A percentile compares a stretch with the other conserved stretches of the same genome.
These are phyloP conservation scores for Gastrolobium bilobum DNA, from an alignment of 306 rosid species.

Conservation along the genomic window DNA sequence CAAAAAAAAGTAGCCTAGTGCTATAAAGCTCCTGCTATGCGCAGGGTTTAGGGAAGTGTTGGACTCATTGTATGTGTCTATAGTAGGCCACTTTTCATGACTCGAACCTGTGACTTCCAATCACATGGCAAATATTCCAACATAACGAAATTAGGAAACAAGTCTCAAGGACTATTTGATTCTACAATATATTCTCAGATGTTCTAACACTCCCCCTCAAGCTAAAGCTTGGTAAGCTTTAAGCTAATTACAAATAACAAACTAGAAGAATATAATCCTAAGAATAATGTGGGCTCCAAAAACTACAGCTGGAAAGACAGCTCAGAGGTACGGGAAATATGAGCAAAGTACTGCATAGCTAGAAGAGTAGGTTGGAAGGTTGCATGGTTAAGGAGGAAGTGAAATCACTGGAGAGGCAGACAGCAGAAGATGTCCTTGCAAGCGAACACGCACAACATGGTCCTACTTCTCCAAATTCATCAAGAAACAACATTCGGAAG, in stretches of 20 bases:
- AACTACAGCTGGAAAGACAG: not conserved
- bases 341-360: not conserved
- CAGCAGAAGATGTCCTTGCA: slow-evolving; percentile 1
- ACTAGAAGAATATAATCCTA: slow-evolving; percentile 3
- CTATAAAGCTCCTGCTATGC: not conserved
- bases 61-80: not conserved
- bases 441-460: not conserved
- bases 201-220: not conserved
- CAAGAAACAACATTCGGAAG: slow-evolving; percentile 1
- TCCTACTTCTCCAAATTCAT: slow-evolving; percentile 1
- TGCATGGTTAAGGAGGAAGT: not conserved
- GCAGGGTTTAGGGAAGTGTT: not conserved
- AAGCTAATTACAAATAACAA: not conserved
- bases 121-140: not conserved
- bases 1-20: not conserved
- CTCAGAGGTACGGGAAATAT: slow-evolving; percentile 2
- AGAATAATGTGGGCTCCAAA: not conserved
- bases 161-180: not conserved
- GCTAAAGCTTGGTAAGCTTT: slow-evolving; percentile 6
- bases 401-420: not conserved
- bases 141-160: slow-evolving; percentile 5
- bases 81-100: not conserved
- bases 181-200: slow-evolving; percentile 2
- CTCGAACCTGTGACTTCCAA: slow-evolving; percentile 5
- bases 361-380: not conserved